phyloP scores from a whole-genome alignment of 352 stramenopile genomes.

The Pythium periplocum region DNA sequence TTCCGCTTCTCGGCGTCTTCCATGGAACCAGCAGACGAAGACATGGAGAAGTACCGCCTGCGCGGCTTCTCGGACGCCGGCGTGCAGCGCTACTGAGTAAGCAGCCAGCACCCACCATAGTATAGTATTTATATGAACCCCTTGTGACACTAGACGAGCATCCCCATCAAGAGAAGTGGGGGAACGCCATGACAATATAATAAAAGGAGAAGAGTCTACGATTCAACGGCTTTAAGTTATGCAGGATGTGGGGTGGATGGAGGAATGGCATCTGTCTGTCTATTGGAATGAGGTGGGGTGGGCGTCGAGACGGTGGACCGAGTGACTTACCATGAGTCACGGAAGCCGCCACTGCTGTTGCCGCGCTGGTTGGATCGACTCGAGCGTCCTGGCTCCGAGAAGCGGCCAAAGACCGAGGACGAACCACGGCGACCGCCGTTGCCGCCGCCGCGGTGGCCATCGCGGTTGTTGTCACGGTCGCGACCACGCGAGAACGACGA shows the following conservation, averaged over 20 bases:
- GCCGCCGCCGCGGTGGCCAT: too few species aligned
- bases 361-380: constrained; percentile 11
- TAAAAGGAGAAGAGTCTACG: background rate
- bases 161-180: background rate
- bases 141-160: background rate
- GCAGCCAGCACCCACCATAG: background rate
- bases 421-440: constrained; percentile 7
- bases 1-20: constrained; percentile 34
- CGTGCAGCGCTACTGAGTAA: background rate
- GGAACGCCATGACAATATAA: background rate
- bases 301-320: background rate
- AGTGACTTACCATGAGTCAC: constrained; percentile 17
- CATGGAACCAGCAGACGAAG: constrained; percentile 9
- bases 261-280: constrained; percentile 9
- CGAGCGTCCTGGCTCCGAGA: constrained; percentile 22
- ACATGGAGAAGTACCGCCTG: constrained; percentile 4
- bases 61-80: constrained; percentile 17
- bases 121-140: background rate
- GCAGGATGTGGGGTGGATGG: background rate
- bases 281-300: constrained; percentile 1
- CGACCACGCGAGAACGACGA: constrained; percentile 31
- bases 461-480: constrained; percentile 16
- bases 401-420: constrained; percentile 25
- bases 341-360: constrained; percentile 22
- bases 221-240: background rate